These are phyloP conservation scores for Umbelopsis sp. DNA, from an alignment of 371 early-diverging fungal genomes.

Conservation along the genomic window DNA sequence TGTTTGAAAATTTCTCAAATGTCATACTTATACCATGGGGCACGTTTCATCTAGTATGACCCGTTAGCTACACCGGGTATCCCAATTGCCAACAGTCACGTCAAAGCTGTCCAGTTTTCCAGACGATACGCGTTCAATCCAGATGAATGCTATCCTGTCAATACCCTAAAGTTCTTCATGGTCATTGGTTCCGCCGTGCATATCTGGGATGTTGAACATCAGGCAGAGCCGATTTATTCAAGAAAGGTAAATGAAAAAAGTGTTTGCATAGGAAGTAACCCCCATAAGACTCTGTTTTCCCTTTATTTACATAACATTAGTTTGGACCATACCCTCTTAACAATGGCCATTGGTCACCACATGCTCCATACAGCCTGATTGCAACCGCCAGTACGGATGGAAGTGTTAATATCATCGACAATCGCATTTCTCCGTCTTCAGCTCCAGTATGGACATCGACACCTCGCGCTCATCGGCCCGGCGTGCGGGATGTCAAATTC, in stretches of 20 bases:
- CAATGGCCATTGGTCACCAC: conserved; percentile 44
- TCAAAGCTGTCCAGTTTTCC: conserved; percentile 33
- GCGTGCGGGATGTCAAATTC: conserved; percentile 66
- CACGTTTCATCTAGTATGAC: not conserved
- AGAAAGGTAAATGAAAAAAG: not conserved
- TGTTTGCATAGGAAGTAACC: not conserved
- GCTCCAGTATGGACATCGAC: conserved; percentile 30
- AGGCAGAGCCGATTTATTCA: conserved; percentile 23
- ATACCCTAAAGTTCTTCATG: conserved; percentile 5
- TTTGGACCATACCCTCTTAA: conserved; percentile 21
- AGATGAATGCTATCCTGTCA: conserved; percentile 17
- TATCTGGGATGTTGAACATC: conserved; percentile 35
- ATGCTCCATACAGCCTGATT: conserved; percentile 33
- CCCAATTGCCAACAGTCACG: conserved; percentile 25
- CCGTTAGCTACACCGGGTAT: not conserved
- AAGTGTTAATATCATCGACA: conserved; percentile 33
- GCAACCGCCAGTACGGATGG: conserved; percentile 33
- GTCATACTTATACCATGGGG: not conserved
- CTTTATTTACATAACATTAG: not conserved
- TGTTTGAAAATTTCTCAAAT: not conserved
- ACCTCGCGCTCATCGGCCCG: conserved; percentile 34
- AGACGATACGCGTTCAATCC: conserved; percentile 18
- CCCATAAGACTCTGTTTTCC: too few relatives aligned
- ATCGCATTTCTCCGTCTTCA: conserved; percentile 20
- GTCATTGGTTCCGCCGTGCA: conserved; percentile 17